Percentiles rank a stretch among this genome's conserved stretches.
phyloP scores from a whole-genome alignment of 2,329 filamentous ascomycete genomes.

The Aspergillus flavus region DNA sequence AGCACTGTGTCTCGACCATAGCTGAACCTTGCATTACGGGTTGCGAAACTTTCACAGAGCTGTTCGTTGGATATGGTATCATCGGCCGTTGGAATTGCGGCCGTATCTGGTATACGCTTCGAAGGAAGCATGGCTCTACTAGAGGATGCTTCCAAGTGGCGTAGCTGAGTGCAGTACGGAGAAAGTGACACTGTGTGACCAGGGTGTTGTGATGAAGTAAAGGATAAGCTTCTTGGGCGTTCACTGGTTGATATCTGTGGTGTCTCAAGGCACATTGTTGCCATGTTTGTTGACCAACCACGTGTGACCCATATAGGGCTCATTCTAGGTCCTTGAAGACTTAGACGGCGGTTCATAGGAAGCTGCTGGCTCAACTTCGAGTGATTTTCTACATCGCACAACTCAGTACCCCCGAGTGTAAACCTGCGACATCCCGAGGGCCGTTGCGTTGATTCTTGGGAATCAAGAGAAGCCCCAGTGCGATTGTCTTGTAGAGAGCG shows the following conservation, averaged over 20 bases:
- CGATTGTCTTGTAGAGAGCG: slow-evolving; percentile 30
- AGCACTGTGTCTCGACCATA: background rate
- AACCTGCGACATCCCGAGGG: slow-evolving; percentile 16
- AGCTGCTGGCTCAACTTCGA: slow-evolving; percentile 9
- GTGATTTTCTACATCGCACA: slow-evolving; percentile 3
- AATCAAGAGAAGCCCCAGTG: slow-evolving; percentile 30
- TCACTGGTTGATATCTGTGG: slow-evolving; percentile 5
- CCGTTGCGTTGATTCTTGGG: slow-evolving; percentile 23
- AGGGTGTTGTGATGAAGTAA: slow-evolving; percentile 2
- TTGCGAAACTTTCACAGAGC: background rate
- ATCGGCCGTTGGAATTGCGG: background rate
- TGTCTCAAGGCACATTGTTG: slow-evolving; percentile 19
- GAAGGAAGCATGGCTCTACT: background rate
- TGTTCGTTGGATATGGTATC: background rate
- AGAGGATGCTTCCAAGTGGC: slow-evolving; percentile 11
- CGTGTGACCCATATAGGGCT: slow-evolving; percentile 18
- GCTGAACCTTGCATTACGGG: background rate
- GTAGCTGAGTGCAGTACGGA: slow-evolving; percentile 19
- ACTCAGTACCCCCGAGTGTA: slow-evolving; percentile 19
- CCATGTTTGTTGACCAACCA: slow-evolving; percentile 14
- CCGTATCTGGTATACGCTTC: background rate
- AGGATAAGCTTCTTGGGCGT: slow-evolving; percentile 18
- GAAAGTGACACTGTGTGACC: slow-evolving; percentile 8
- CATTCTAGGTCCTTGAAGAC: slow-evolving; percentile 19
- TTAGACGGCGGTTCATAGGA: slow-evolving; percentile 22